Conservation (phyloP, 108 stramenopile genomes). For the Nitzschia sp. region DNA sequence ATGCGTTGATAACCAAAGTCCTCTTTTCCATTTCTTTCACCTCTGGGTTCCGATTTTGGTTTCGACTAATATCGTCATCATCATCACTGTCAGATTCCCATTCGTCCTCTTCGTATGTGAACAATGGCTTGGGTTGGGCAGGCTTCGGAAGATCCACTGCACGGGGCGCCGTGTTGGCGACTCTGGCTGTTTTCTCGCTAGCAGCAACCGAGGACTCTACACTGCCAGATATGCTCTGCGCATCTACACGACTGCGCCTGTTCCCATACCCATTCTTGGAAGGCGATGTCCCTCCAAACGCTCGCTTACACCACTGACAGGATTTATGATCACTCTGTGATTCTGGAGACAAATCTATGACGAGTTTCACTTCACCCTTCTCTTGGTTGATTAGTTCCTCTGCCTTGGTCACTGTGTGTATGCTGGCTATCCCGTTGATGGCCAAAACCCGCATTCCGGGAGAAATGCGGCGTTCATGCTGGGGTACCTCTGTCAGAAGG, state of each 20-base stretch:
- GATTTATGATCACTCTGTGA: not conserved
- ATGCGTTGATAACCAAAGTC: conserved; percentile 9
- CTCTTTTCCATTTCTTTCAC: not conserved
- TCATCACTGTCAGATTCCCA: conserved; percentile 24
- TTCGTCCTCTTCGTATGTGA: conserved; percentile 17
- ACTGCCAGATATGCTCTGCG: not conserved
- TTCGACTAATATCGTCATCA: conserved; percentile 4
- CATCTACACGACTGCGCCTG: conserved; percentile 2
- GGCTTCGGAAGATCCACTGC: not conserved
- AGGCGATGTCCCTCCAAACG: not conserved
- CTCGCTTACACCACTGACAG: conserved; percentile 17
- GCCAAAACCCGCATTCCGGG: conserved; percentile 22
- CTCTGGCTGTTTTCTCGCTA: conserved; percentile 13
- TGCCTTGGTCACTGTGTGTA: conserved; percentile 13
- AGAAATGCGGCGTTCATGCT: conserved; percentile 16
- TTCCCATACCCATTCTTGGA: not conserved
- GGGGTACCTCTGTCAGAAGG: conserved; percentile 13
- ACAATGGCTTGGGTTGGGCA: not conserved
- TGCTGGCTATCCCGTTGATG: conserved; percentile 18
- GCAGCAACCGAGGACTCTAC: conserved; percentile 13
- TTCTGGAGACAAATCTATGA: conserved; percentile 11
- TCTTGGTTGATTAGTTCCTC: conserved; percentile 21
- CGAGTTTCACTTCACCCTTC: not conserved
- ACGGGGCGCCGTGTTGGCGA: conserved; percentile 14
- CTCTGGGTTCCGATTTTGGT: not conserved